phyloP scores from a whole-genome alignment of 2,329 filamentous ascomycete genomes.

The Aureobasidium pullulans region DNA sequence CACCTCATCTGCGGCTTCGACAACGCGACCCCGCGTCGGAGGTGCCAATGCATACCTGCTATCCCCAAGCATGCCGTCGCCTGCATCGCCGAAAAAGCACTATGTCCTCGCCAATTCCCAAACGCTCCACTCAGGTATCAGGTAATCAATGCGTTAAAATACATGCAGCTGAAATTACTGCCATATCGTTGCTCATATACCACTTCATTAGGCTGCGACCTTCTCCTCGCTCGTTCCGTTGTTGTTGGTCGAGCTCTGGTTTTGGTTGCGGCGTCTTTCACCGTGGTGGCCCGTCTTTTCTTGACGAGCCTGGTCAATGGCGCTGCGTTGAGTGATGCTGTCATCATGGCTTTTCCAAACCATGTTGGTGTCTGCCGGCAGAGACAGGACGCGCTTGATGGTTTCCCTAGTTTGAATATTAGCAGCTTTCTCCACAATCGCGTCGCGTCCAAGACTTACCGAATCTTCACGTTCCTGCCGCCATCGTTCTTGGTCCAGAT shows the following conservation, averaged over 20 bases:
- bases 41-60: conserved; percentile 6
- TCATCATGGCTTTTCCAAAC: conserved; percentile 96
- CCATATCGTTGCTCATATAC: background rate
- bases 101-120: background rate
- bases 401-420: conserved; percentile 60
- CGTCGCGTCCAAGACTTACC: conserved; percentile 49
- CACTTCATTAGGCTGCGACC: background rate
- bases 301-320: conserved; percentile 83
- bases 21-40: background rate
- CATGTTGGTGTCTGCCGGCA: conserved; percentile 82
- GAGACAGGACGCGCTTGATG: conserved; percentile 80
- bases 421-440: conserved; percentile 9
- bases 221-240: conserved; percentile 10
- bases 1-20: background rate
- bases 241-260: conserved; percentile 8
- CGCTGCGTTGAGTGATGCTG: conserved; percentile 84
- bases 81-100: background rate
- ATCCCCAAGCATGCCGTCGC: background rate
- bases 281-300: conserved; percentile 55
- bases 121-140: background rate
- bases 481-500: conserved; percentile 96
- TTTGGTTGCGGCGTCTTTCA: conserved; percentile 39
- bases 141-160: background rate
- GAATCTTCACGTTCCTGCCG: conserved; percentile 89
- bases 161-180: background rate